Conservation (phyloP, 1,284 basidiomycete genomes). For the Marasmius sp. region DNA sequence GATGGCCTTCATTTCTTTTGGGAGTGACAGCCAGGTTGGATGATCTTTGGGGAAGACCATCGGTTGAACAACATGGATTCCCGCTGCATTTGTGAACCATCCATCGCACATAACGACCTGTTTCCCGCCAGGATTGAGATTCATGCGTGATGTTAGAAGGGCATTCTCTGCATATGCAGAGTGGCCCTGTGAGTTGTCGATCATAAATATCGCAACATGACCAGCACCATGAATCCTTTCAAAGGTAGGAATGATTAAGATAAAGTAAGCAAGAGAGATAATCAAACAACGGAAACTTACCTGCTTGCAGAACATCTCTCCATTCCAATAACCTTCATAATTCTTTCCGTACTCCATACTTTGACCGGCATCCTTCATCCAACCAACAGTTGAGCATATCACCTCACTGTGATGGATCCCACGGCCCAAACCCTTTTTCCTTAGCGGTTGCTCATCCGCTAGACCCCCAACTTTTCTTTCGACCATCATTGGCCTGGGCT, state of each 20-base stretch:
- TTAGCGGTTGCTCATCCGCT: conserved; percentile 29
- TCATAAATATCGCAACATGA: conserved; percentile 22
- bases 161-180: conserved; percentile 37
- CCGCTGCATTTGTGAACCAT: conserved; percentile 14
- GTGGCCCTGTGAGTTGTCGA: conserved; percentile 37
- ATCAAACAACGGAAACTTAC: too few species aligned
- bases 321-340: conserved; percentile 43
- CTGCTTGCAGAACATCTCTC: conserved; percentile 38
- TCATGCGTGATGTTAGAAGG: conserved; percentile 32
- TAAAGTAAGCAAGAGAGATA: too few species aligned
- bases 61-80: conserved; percentile 1
- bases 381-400: conserved; percentile 31
- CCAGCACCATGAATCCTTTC: conserved; percentile 22
- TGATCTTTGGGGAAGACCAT: conserved; percentile 10
- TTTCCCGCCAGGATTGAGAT: conserved; percentile 36
- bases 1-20: conserved; percentile 3
- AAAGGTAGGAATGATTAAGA: conserved; percentile 27
- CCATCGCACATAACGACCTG: conserved; percentile 23
- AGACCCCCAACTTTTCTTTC: conserved; percentile 29
- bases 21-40: background rate
- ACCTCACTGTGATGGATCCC: conserved; percentile 32
- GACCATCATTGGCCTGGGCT: conserved; percentile 34
- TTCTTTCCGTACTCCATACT: conserved; percentile 42
- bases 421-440: conserved; percentile 36
- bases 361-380: conserved; percentile 28